Evolutionary conservation across 2,329 filamentous ascomycete species (phyloP), one percentile per base, ranked within the genome.

Genomic region (Celoporthe dispersa): DNA sequence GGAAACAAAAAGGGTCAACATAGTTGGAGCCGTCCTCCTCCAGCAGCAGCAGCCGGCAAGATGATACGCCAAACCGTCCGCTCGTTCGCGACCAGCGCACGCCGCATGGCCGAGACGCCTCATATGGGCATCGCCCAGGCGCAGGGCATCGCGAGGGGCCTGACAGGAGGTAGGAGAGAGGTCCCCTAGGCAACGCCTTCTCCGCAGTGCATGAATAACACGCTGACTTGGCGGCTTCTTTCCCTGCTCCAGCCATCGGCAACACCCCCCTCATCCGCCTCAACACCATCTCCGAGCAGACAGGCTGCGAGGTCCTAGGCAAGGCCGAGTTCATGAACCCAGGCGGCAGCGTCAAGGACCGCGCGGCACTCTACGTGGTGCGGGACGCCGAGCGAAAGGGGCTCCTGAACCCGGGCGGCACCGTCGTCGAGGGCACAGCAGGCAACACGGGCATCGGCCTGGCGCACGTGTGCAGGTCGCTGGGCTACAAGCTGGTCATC

Each of bases 261-360:
- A 98, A 98, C 82, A 99, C 96, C 0, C 95, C 96, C 1, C 88
- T 99, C 67, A 97, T 99, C 80, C 91, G 92, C 64, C 86, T 99
- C 65, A 95, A 97, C 81, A 89, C 86, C 72, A 90, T 98, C 75
- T 98, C 95, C 55, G 90, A 93, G 71, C 88, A 97, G 78, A 98
- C 96, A 0, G 94, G 94, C 74, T 98, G 96, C 86, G 92, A 97
- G 76, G 86, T 99, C 70, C 90, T 98, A 55, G 96, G 95, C 77
- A 99, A 99, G 82, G 94, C 96, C 76, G 96, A 99, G 81, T 99
- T 99, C 84, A 96, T 97, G 86, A 99, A 99, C 85, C 96, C 96
- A 1, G 96, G 96, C 75, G 96, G 96, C 71, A 94, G 91, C 68
- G 91, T 99, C 80, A 99, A 99, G 84, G 96, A 99, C 83, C 92